A percentile compares a stretch with the other conserved stretches of the same genome.
Evolutionary conservation across 2,329 filamentous ascomycete species (phyloP).

Genomic region (Pestalotiopsis sp.): DNA sequence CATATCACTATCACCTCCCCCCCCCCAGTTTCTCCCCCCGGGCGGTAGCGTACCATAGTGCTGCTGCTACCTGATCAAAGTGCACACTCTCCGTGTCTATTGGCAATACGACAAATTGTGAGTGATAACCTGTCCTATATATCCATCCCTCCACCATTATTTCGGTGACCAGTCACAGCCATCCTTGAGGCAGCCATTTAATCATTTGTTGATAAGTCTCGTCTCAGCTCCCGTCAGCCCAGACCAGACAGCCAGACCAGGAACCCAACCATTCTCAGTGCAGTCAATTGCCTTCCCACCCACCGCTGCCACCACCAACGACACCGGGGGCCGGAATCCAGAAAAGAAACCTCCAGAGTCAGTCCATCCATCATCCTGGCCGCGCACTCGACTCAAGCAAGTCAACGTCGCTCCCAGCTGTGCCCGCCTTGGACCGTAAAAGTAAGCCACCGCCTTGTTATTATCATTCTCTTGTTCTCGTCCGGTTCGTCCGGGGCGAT

Average conservation of each 20-base stretch:
- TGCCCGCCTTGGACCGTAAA: background rate
- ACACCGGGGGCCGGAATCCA: constrained; percentile 8
- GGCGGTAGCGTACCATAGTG: background rate
- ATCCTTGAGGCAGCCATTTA: constrained; percentile 4
- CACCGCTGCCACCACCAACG: background rate
- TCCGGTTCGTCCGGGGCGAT: background rate
- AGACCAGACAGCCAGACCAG: background rate
- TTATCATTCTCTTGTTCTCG: background rate
- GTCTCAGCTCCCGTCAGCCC: constrained; percentile 10
- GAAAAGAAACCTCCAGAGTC: constrained; percentile 8
- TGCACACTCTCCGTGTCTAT: background rate
- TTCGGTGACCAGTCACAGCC: constrained; percentile 2
- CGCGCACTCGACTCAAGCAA: constrained; percentile 8
- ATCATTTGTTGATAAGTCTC: constrained; percentile 7
- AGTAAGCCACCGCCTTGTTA: constrained; percentile 9
- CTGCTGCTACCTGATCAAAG: background rate
- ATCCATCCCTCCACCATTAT: background rate
- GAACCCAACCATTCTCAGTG: background rate
- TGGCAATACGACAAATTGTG: background rate
- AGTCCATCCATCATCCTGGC: background rate
- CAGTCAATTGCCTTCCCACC: background rate
- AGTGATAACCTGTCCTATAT: constrained; percentile 7
- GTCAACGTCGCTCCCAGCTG: constrained; percentile 3
- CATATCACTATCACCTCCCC: background rate
- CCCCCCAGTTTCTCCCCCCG: background rate